Evolutionary conservation across 495 filamentous ascomycete species (phyloP).

Genomic region (Letharia columbiana): DNA sequence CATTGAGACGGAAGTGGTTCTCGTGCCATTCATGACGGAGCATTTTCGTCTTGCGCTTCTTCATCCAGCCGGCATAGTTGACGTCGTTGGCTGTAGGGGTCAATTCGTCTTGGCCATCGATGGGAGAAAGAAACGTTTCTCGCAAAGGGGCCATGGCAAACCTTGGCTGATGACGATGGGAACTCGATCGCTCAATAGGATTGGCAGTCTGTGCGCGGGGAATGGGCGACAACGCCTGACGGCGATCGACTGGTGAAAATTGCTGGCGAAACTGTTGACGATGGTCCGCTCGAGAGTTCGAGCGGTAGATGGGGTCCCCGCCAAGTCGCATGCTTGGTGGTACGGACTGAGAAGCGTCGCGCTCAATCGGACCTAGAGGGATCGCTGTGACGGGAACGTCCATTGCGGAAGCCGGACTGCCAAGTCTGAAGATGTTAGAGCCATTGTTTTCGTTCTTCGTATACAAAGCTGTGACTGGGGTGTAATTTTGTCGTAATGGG

Average conservation of each 20-base stretch:
- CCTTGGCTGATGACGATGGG: constrained; percentile 22
- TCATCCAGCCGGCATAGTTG: constrained; percentile 77
- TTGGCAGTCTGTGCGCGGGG: background rate
- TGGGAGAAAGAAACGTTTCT: constrained; percentile 33
- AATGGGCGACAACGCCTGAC: constrained; percentile 22
- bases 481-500: constrained; percentile 21
- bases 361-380: constrained; percentile 56
- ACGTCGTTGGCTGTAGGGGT: constrained; percentile 33
- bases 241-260: constrained; percentile 24
- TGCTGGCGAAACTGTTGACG: constrained; percentile 23
- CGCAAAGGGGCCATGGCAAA: constrained; percentile 31
- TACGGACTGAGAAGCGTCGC: constrained; percentile 75
- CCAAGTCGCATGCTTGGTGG: constrained; percentile 77
- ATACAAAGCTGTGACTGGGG: constrained; percentile 19
- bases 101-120: constrained; percentile 19
- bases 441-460: constrained; percentile 19
- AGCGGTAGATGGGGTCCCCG: constrained; percentile 18
- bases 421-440: constrained; percentile 56
- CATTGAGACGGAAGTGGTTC: constrained; percentile 74
- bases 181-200: constrained; percentile 20
- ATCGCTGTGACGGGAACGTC: constrained; percentile 80
- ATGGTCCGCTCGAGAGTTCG: constrained; percentile 28
- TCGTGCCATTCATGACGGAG: constrained; percentile 92
- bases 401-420: constrained; percentile 78
- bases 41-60: constrained; percentile 84